Evolutionary conservation across 1,284 basidiomycete genomes (phyloP), one percentile per base, ranked within the genome.

Genomic region (Schizopora paradoxa): DNA sequence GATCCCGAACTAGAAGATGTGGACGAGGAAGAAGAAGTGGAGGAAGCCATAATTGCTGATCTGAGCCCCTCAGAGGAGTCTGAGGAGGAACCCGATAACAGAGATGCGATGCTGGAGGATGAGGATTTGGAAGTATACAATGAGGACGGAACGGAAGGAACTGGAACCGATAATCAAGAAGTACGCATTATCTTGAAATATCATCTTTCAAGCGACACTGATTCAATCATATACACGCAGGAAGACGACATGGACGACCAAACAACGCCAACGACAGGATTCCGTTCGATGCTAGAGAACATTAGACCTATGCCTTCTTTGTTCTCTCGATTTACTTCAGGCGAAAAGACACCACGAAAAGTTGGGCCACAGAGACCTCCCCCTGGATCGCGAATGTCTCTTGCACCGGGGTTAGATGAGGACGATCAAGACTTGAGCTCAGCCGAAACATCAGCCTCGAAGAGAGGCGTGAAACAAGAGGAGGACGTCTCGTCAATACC

Each of bases 11-110:
- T 52, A 3, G 55, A 61, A 8, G 61, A 64, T n/a, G 57, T 60
- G 4, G 57, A 60, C 11, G 54, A 54, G 29, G 52, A 43, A n/a
- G 60, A 58, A 3, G 60, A 61, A 25, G 59, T 56, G 4, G 59
- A 61, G 13, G 59, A 61, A 1, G 57, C 57, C 3, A 53, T 57
- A 23, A 42, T 52, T 26, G 50, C 61, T 55, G 13, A 68, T 61
- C 65, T 62, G 60, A 16, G 33, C 39, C 8, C 40, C 43, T 51
- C 40, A 16, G 44, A 42, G 4, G 48, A 50, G 22, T 31, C 33
- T n/a, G 47, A 53, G 22, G 45, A 54, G 37, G 47, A 51, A 7
- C 22, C 16, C 6, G 41, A 33, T n/a, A 23, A 44, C 13, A 42
- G 47, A 29, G 43, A 51, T n/a, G 33, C 23, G 34, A 14, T 27